Percentiles rank a stretch among this genome's conserved stretches.
Evolutionary conservation across 2,329 filamentous ascomycete species (phyloP).

Genomic region (Cucurbitaria berberidis): DNA sequence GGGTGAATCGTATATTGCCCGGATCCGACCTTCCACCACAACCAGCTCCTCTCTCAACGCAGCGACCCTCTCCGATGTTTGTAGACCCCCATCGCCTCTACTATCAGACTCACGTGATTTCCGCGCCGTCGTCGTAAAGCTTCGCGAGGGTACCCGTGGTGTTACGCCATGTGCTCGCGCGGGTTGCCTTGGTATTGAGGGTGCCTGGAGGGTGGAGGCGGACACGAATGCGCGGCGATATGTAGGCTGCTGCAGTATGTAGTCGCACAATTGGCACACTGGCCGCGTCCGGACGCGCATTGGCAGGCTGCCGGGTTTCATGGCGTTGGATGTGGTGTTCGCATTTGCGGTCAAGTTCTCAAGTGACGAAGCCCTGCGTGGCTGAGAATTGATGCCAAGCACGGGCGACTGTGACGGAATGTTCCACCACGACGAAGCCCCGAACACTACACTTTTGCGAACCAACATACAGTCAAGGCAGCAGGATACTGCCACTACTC

Average conservation of each 20-base stretch:
- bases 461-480: slow-evolving; percentile 23
- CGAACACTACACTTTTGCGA: slow-evolving; percentile 26
- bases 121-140: slow-evolving; percentile 27
- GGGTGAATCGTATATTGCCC: slow-evolving; percentile 32
- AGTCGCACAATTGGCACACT: slow-evolving; percentile 44
- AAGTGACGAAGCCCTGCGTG: slow-evolving; percentile 27
- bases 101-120: slow-evolving; percentile 20
- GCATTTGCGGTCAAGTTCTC: slow-evolving; percentile 20
- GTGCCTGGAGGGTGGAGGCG: slow-evolving; percentile 30
- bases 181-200: slow-evolving; percentile 33
- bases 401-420: slow-evolving; percentile 8
- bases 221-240: slow-evolving; percentile 37
- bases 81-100: slow-evolving; percentile 13
- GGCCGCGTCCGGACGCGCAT: slow-evolving; percentile 38
- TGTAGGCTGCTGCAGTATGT: slow-evolving; percentile 37
- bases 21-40: slow-evolving; percentile 35
- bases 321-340: slow-evolving; percentile 14
- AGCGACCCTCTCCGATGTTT: slow-evolving; percentile 28
- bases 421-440: slow-evolving; percentile 16
- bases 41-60: slow-evolving; percentile 30
- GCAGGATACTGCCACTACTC: slow-evolving; percentile 14
- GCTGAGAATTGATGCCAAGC: slow-evolving; percentile 14
- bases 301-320: slow-evolving; percentile 38
- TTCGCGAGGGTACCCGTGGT: slow-evolving; percentile 23
- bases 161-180: slow-evolving; percentile 22